Evolutionary conservation across 257 asterid species (phyloP).

Genomic region (Knoxia roxburghii): DNA sequence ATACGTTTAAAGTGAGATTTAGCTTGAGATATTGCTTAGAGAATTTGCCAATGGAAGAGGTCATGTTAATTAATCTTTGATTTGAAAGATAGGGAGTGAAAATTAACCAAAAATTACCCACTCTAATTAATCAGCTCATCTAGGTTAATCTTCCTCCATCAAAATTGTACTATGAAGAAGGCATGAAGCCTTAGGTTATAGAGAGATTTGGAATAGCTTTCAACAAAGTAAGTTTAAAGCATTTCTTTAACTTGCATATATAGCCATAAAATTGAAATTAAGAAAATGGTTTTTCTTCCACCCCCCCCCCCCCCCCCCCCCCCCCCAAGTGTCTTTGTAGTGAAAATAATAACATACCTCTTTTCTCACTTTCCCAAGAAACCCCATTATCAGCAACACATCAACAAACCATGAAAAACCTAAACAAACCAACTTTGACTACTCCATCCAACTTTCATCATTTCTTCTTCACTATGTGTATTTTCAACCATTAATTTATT

Average conservation of each 20-base stretch:
- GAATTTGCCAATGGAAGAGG: not conserved
- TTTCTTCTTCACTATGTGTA: not conserved
- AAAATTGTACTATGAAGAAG: not conserved
- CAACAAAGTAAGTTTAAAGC: constrained; percentile 21
- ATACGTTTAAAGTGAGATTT: not conserved
- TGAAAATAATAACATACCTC: constrained; percentile 53
- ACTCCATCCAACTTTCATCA: constrained; percentile 34
- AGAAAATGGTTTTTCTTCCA: constrained; percentile 11
- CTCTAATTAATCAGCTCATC: not conserved
- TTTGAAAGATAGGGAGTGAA: not conserved
- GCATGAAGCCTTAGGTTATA: constrained; percentile 11
- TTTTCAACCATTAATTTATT: too few relatives aligned
- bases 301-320: too few relatives aligned
- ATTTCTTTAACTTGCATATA: constrained; percentile 30
- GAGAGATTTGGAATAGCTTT: constrained; percentile 44
- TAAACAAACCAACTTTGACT: constrained; percentile 58
- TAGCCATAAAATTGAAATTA: constrained; percentile 14
- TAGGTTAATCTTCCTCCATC: constrained; percentile 4
- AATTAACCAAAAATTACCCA: not conserved
- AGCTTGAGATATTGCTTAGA: too few relatives aligned
- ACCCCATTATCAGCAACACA: constrained; percentile 43
- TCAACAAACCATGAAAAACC: constrained; percentile 62
- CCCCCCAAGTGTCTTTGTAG: constrained; percentile 39
- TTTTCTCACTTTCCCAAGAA: constrained; percentile 42
- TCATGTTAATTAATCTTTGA: not conserved